Percentiles rank a stretch among this genome's conserved stretches.
phyloP scores from a whole-genome alignment of 371 early-diverging fungal genomes.

The Mucor piriformis region DNA sequence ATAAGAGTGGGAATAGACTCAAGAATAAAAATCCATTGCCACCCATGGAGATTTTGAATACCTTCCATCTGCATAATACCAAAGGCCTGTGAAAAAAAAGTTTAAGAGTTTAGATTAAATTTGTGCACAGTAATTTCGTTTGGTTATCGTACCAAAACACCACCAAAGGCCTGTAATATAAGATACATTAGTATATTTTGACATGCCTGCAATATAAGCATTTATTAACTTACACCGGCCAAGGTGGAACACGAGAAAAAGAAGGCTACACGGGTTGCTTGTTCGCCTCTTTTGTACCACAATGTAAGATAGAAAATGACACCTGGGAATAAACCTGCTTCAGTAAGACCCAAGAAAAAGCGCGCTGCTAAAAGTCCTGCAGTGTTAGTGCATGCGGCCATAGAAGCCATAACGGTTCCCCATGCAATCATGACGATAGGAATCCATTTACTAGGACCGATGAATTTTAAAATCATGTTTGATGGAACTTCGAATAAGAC shows the following conservation, averaged over 20 bases:
- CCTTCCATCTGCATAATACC: slow-evolving; percentile 66
- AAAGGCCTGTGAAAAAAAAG: slow-evolving; percentile 40
- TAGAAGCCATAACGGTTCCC: slow-evolving; percentile 52
- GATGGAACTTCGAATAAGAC: slow-evolving; percentile 73
- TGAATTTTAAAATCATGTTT: slow-evolving; percentile 67
- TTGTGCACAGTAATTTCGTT: too few relatives aligned
- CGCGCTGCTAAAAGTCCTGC: slow-evolving; percentile 59
- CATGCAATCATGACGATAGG: slow-evolving; percentile 60
- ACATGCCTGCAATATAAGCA: neutral
- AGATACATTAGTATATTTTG: neutral
- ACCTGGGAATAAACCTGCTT: slow-evolving; percentile 67
- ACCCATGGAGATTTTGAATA: slow-evolving; percentile 44
- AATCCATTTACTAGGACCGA: slow-evolving; percentile 74
- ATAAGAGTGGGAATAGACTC: slow-evolving; percentile 73
- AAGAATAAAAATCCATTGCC: slow-evolving; percentile 79
- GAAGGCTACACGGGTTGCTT: slow-evolving; percentile 70
- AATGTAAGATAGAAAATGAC: slow-evolving; percentile 54
- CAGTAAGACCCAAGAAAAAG: slow-evolving; percentile 74
- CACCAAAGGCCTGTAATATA: slow-evolving; percentile 50
- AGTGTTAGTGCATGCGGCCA: slow-evolving; percentile 49
- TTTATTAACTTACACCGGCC: slow-evolving; percentile 64
- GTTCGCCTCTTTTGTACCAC: slow-evolving; percentile 64
- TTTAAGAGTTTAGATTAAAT: too few relatives aligned
- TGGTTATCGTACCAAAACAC: slow-evolving; percentile 38
- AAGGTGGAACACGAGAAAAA: slow-evolving; percentile 68